Evolutionary conservation across 306 rosid genomes (phyloP).

Genomic region (Casuarina equisetifolia): DNA sequence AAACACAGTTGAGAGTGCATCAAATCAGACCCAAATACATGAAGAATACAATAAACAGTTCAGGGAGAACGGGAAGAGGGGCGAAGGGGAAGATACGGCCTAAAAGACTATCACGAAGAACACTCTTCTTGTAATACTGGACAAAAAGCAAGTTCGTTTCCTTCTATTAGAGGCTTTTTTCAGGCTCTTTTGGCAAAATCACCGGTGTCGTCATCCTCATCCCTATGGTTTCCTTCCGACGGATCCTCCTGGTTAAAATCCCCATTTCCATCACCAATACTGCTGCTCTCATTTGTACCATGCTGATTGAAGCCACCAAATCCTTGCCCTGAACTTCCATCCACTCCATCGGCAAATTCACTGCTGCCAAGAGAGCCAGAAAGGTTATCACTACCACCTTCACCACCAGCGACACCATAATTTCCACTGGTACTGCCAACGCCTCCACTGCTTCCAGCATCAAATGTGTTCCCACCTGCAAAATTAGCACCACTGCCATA

Average conservation of each 20-base stretch:
- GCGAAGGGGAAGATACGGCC: neutral
- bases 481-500: slow-evolving; percentile 23
- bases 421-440: slow-evolving; percentile 13
- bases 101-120: slow-evolving; percentile 18
- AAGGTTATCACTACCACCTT: slow-evolving; percentile 18
- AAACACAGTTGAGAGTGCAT: slow-evolving; percentile 26
- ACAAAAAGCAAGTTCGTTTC: neutral
- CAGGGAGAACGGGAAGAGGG: neutral
- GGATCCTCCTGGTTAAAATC: slow-evolving; percentile 29
- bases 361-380: neutral
- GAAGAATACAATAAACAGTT: slow-evolving; percentile 9
- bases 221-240: slow-evolving; percentile 46
- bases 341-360: slow-evolving; percentile 24
- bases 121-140: slow-evolving; percentile 15
- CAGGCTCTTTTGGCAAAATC: slow-evolving; percentile 73
- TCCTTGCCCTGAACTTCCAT: slow-evolving; percentile 29
- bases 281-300: slow-evolving; percentile 29
- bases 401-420: slow-evolving; percentile 17
- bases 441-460: neutral
- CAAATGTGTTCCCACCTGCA: neutral
- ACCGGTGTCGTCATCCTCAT: slow-evolving; percentile 39
- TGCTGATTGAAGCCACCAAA: slow-evolving; percentile 35
- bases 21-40: slow-evolving; percentile 24
- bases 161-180: slow-evolving; percentile 15
- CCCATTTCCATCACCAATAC: slow-evolving; percentile 27